Conservation (phyloP, 345 rosid species). For the Citrus unshiu region DNA sequence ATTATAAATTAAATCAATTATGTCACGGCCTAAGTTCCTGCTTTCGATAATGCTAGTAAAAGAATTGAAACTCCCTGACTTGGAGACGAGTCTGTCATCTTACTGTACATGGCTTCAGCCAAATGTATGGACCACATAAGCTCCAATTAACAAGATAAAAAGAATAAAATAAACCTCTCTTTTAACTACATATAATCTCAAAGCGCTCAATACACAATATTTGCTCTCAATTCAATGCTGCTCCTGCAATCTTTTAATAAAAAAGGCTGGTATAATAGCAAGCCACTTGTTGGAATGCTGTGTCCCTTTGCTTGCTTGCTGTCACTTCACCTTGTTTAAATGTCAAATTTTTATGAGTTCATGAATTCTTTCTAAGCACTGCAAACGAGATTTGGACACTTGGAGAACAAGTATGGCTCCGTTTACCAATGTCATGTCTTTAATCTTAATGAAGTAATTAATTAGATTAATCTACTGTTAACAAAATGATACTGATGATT, state of each 20-base stretch:
- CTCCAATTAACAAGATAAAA: neutral
- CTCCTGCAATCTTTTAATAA: neutral
- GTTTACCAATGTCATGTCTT: neutral
- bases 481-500: neutral
- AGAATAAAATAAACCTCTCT: neutral
- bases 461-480: neutral
- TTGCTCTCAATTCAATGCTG: conserved; percentile 1
- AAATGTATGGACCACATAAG: neutral
- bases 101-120: neutral
- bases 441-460: neutral
- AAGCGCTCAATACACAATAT: neutral
- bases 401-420: neutral
- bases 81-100: neutral
- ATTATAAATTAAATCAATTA: too few relatives aligned
- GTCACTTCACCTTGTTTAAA: neutral
- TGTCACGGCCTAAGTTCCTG: too few relatives aligned
- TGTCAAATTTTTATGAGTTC: neutral
- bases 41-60: too few relatives aligned
- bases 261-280: neutral
- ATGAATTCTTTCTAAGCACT: neutral
- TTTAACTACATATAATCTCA: neutral
- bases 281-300: neutral
- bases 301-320: neutral
- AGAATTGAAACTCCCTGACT: too few relatives aligned
- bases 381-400: conserved; percentile 2